A percentile compares a stretch with the other conserved stretches of the same genome.
Evolutionary conservation across 2,329 filamentous ascomycete genomes (phyloP).

Genomic region (Cladosporium velox): DNA sequence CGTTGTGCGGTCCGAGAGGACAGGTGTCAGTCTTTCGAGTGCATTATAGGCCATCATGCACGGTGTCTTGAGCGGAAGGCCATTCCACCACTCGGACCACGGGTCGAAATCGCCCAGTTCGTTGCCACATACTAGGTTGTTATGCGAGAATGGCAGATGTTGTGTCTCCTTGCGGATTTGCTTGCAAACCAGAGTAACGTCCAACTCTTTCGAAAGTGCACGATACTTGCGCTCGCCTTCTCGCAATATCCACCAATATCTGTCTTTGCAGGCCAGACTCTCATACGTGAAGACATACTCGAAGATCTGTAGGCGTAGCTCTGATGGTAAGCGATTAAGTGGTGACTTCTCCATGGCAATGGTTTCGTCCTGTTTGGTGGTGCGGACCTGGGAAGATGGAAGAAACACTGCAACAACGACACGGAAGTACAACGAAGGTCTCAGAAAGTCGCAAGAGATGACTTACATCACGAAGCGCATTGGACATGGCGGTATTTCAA

Average conservation of each 20-base stretch:
- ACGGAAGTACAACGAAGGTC: neutral
- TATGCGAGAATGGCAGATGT: neutral
- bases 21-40: neutral
- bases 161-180: neutral
- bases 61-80: neutral
- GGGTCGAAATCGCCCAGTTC: neutral
- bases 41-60: neutral
- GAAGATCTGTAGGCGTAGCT: neutral
- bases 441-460: neutral
- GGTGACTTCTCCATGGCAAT: neutral
- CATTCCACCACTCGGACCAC: neutral
- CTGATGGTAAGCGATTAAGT: neutral
- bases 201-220: neutral
- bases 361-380: neutral
- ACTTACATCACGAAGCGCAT: neutral
- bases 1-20: neutral
- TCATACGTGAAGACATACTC: slow-evolving; percentile 11
- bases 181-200: neutral
- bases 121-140: neutral
- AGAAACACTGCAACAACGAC: neutral
- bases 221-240: neutral
- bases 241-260: neutral
- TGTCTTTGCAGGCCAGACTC: neutral
- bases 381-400: neutral
- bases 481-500: neutral